Base-by-base conservation (phyloP, 108 stramenopile species). In the Pseudonitzschia multiseries region DNA sequence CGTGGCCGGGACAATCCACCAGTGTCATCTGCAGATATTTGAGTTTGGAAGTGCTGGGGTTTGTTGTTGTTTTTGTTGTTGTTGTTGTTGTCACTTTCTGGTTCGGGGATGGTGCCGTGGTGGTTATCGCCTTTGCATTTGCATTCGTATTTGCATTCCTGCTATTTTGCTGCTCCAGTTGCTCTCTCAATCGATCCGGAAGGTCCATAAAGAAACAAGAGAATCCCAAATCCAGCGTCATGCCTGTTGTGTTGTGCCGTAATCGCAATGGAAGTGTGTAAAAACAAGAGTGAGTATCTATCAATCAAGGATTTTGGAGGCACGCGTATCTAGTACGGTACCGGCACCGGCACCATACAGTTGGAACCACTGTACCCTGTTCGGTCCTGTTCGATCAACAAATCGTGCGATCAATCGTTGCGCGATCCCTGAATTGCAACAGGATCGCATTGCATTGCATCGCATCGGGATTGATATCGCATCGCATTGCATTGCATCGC, bases 1-100 rank as follows among this genome's bases (percentile, higher is more conserved):
- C 97, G 65, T 99, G 99, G 0, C 99, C 99, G 0, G 99, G 99
- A 80, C 98, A 99, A 84, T 99, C 97, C n/a, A 97, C 97, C 21
- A 97, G 84, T 10, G 93, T 96, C 79, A 89, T 84, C 73, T 93
- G 97, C 0, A 94, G 65, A 24, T 77, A 42, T 59, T 57, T 77
- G 21, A 29, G 36, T 65, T 65, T 65, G 0, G 12, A 26, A 21
- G 29, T 26, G 26, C 27, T 32, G 61, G n/a, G 12, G 15, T n/a
- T n/a, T n/a, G n/a, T n/a, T n/a, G n/a, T n/a, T n/a, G n/a, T n/a
- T n/a, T n/a, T n/a, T n/a, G n/a, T n/a, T n/a, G n/a, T n/a, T n/a
- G n/a, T n/a, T n/a, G 26, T 33, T 40, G 26, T 41, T 29, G 14
- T 40, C 8, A 17, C 18, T 20, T 0, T 57, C 31, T 27, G 10